Evolutionary conservation across 2,329 filamentous ascomycete genomes (phyloP), one percentile per base, ranked within the genome.

Genomic region (Amylocarpus encephaloides): DNA sequence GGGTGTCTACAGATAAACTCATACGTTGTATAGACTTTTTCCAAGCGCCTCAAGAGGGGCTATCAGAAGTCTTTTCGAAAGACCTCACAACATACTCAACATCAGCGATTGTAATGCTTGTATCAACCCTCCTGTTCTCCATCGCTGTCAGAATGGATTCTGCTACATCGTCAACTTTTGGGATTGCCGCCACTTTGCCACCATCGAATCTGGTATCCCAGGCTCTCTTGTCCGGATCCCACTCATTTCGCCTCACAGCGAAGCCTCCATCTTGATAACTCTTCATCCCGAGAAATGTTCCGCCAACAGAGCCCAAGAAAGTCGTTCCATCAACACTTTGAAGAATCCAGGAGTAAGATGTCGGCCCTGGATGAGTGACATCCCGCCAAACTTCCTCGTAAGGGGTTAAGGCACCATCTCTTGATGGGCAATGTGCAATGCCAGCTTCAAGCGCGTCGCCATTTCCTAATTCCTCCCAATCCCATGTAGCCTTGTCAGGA

Each of bases 401-500:
- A n/a, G 30, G 59, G 1, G 59, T 59, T 0, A 67, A 50, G 4
- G 65, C 65, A 7, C 58, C 55, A 2, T 65, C 66, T 1, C 64
- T 47, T 54, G 69, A 66, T 26, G 59, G 56, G 12, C 65, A 64
- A 22, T 67, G 59, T 66, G 70, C 70, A 1, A 56, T 56, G 0
- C 68, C 68, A 1, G 59, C 64, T 48, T 70, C 68, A 0, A 70
- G 59, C 15, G 68, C 68, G 39, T 70, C 66, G 1, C 68, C 68
- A 39, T 69, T 70, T 0, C 67, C 63, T 9, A 70, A 57, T 3
- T 61, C 50, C 32, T 53, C 43, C 29, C 62, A 62, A 13, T 63
- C 61, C 48, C 69, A 70, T 0, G 60, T 65, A 0, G 68, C 68
- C 42, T 65, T 64, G 34, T 70, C 67, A 2, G 54, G 64, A 42